These are phyloP conservation scores for Thalassiosira livingstoniorum DNA, from an alignment of 352 stramenopile genomes.

Conservation along the genomic window DNA sequence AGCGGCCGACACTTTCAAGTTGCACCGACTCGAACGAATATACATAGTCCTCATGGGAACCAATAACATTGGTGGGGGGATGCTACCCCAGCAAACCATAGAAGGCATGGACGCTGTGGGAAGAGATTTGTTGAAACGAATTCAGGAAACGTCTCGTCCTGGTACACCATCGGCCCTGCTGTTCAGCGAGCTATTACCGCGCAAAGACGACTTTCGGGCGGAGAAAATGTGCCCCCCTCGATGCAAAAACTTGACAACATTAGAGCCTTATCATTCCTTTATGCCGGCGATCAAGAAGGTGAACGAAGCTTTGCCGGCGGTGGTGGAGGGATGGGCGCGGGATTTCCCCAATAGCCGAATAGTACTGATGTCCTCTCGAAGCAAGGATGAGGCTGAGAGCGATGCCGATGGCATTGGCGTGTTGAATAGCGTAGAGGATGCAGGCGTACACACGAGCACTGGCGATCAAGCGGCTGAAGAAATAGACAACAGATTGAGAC, in stretches of 20 bases:
- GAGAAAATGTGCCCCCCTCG: conserved; percentile 52
- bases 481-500: too few species aligned
- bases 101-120: conserved; percentile 40
- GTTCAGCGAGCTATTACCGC: conserved; percentile 43
- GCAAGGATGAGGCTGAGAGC: too few species aligned
- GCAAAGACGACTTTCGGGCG: conserved; percentile 46
- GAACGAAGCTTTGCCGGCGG: conserved; percentile 38
- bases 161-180: conserved; percentile 36
- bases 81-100: conserved; percentile 33
- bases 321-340: conserved; percentile 38
- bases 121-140: conserved; percentile 22
- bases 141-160: conserved; percentile 3
- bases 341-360: conserved; percentile 46
- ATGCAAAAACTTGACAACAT: conserved; percentile 35
- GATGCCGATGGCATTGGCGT: conserved; percentile 1
- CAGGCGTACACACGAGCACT: not conserved
- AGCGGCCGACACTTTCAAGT: not conserved
- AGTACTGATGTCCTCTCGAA: conserved; percentile 43
- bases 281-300: conserved; percentile 50
- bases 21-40: conserved; percentile 52
- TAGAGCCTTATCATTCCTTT: conserved; percentile 47
- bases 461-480: too few species aligned
- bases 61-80: conserved; percentile 66
- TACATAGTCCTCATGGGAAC: conserved; percentile 71
- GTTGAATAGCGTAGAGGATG: not conserved